Evolutionary conservation across 257 asterid species (phyloP), one percentile per base, ranked within the genome.

Genomic region (Eucommia ulmoides): DNA sequence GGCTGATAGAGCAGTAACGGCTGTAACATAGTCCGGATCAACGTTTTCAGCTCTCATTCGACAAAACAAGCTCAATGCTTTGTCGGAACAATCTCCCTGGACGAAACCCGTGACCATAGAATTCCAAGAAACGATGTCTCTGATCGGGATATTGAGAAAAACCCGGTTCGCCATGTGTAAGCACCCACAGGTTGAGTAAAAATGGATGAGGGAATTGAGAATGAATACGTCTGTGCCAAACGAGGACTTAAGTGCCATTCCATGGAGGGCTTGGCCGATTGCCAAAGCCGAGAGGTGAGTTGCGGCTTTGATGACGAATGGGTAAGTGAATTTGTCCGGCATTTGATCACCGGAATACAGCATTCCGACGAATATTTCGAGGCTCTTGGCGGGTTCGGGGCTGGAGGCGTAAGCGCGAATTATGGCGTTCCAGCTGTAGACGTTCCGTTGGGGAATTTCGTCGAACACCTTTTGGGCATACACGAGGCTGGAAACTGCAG

Each of bases 61-160:
- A 15, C 14, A 54, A 49, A 83, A 86, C 56, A 78, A 45, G 19
- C 74, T 79, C 53, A 80, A 42, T 0, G 87, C 85, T 58, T 78
- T 71, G 2, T 70, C 81, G 23, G 55, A 70, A 48, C 54, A 68
- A 3, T 66, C 87, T 33, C 61, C 70, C 45, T 65, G 75, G 20
- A 77, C 84, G 53, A 78, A 74, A 6, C 94, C 89, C 41, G 73
- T 64, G 29, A 87, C 76, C 77, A 83, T 67, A 18, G 96, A 75
- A 65, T 83, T 86, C 96, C 96, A 86, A 2, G 96, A 75, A 51
- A 86, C 84, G 16, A 79, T 78, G 60, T 87, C 94, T 69, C 70
- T 78, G 9, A 52, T 69, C 14, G 73, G 71, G 81, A 76, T 76
- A 19, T 64, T 62, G 21, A 58, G 46, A 65, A 87, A 83, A 23